Evolutionary conservation across 176 grass and related monocot species (phyloP).

Genomic region (Carex littledalei): DNA sequence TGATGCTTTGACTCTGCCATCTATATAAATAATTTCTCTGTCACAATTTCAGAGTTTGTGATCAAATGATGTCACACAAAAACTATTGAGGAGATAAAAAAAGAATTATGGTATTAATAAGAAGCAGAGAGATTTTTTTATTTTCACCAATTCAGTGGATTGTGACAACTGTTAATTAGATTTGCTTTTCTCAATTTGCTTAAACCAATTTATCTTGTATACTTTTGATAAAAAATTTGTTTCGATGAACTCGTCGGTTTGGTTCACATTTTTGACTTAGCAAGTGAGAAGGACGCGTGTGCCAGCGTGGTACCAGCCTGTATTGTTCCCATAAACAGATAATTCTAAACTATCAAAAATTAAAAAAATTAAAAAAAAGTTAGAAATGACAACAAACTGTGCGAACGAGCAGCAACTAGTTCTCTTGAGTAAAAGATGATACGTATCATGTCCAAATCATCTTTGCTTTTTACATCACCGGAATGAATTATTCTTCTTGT

Average conservation of each 20-base stretch:
- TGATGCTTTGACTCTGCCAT: background rate
- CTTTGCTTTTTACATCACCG: background rate
- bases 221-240: background rate
- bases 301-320: too few species aligned
- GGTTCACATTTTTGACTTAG: background rate
- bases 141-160: background rate
- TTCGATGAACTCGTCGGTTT: background rate
- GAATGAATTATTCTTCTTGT: background rate
- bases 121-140: background rate
- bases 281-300: background rate
- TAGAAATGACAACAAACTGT: too few species aligned
- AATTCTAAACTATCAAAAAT: background rate
- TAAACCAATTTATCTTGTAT: background rate
- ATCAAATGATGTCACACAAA: background rate
- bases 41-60: background rate
- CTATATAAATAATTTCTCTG: background rate
- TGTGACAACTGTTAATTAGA: background rate
- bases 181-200: background rate
- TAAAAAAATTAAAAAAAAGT: too few species aligned
- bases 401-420: too few species aligned
- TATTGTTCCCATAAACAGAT: background rate
- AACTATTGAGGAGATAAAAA: background rate
- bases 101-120: background rate
- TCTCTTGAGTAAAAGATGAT: background rate
- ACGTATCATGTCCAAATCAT: background rate